phyloP scores from a whole-genome alignment of 805 yeast genomes.

The Saccharomycopsis sp. region DNA sequence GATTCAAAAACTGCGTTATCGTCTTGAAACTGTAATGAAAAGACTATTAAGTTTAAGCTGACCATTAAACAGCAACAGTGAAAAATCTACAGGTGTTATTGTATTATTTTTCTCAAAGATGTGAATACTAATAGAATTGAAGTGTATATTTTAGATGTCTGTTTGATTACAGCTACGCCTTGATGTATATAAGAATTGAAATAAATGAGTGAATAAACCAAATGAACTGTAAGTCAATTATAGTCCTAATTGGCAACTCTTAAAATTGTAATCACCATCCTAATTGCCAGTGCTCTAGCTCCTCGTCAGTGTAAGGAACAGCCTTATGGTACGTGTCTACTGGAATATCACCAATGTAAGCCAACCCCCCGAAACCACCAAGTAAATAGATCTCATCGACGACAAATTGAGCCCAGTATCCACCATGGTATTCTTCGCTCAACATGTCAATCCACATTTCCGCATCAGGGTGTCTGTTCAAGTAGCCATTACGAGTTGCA shows the following conservation, averaged over 20 bases:
- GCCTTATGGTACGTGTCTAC: constrained; percentile 42
- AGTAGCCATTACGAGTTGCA: background rate
- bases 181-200: background rate
- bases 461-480: constrained; percentile 5
- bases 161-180: background rate
- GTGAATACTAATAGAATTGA: background rate
- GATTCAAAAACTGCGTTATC: constrained; percentile 22
- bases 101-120: background rate
- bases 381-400: constrained; percentile 32
- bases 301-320: constrained; percentile 4
- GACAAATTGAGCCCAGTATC: constrained; percentile 39
- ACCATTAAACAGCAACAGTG: background rate
- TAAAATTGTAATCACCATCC: constrained; percentile 2
- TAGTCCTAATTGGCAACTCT: background rate
- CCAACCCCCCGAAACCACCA: constrained; percentile 77
- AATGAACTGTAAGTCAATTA: background rate
- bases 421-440: background rate
- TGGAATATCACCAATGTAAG: constrained; percentile 65
- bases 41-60: background rate
- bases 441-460: constrained; percentile 5
- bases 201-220: background rate
- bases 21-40: constrained; percentile 20
- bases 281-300: constrained; percentile 7
- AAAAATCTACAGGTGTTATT: background rate
- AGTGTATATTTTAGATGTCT: background rate